Percentiles rank a stretch among this genome's conserved stretches.
Evolutionary conservation across 2,329 filamentous ascomycete genomes (phyloP).

Genomic region (Paecilomyces dactylethromorphus): DNA sequence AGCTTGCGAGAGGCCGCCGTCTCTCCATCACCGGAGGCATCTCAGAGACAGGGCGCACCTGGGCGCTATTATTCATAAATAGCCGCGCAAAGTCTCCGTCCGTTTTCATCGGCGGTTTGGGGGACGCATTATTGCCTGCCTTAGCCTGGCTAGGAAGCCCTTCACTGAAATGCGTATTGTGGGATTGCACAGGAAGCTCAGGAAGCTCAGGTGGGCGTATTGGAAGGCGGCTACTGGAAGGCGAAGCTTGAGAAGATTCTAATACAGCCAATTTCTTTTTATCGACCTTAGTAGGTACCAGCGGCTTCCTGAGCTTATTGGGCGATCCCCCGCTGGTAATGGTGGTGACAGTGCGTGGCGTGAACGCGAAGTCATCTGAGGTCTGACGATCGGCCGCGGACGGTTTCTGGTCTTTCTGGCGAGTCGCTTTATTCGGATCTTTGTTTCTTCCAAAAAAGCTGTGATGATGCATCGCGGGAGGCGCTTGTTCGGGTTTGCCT

Average conservation of each 20-base stretch:
- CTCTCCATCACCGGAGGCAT: constrained; percentile 34
- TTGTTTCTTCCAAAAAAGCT: constrained; percentile 26
- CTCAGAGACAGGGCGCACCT: constrained; percentile 24
- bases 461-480: constrained; percentile 37
- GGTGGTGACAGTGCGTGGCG: constrained; percentile 25
- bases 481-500: constrained; percentile 52
- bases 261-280: neutral
- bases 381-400: neutral
- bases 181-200: neutral
- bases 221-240: neutral
- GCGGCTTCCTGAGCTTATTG: neutral
- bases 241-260: neutral
- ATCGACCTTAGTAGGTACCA: neutral
- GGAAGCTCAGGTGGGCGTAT: neutral
- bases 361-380: constrained; percentile 8
- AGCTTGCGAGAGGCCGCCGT: constrained; percentile 30
- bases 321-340: constrained; percentile 19
- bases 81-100: neutral
- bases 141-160: neutral
- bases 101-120: neutral
- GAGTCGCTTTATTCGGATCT: constrained; percentile 5
- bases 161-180: neutral
- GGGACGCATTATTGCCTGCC: neutral
- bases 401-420: constrained; percentile 1
- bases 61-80: constrained; percentile 21